Evolutionary conservation across 768 basidiomycete genomes (phyloP).

Genomic region (Pleurotus platypus): DNA sequence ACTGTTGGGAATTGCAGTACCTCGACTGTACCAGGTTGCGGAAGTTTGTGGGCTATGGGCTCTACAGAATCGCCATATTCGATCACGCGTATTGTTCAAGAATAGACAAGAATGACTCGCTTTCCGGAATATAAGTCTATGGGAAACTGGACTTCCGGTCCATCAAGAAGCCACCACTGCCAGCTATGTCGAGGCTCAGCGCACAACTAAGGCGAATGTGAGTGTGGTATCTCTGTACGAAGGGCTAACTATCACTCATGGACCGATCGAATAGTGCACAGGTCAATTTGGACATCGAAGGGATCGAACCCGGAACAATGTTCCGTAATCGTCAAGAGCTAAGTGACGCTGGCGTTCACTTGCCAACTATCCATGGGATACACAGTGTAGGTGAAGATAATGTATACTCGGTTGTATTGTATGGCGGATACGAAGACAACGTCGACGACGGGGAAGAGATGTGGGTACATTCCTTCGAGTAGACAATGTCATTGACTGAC

Average conservation of each 20-base stretch:
- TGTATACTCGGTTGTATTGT: not conserved
- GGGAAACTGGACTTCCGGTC: too few species aligned
- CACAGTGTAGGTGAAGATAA: not conserved
- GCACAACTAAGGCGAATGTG: too few species aligned
- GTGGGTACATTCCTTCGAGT: not conserved
- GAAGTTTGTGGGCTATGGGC: too few species aligned
- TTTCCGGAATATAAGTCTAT: too few species aligned
- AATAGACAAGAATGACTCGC: too few species aligned
- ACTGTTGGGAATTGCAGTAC: too few species aligned
- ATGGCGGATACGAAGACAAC: not conserved
- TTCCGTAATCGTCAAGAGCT: not conserved
- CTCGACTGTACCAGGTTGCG: too few species aligned
- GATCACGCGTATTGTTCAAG: too few species aligned
- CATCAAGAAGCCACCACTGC: too few species aligned
- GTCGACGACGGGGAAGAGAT: not conserved
- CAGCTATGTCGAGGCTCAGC: too few species aligned
- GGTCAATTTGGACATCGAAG: not conserved
- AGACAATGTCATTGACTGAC: not conserved
- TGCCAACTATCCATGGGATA: not conserved
- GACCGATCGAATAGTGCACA: not conserved
- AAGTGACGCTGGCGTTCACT: not conserved
- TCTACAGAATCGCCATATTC: too few species aligned
- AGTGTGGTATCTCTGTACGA: not conserved
- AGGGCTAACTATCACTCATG: not conserved
- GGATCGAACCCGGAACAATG: not conserved